A percentile compares a stretch with the other conserved stretches of the same genome.
Conservation (phyloP, 1,284 basidiomycete species). For the Leccinum griseonigrum region DNA sequence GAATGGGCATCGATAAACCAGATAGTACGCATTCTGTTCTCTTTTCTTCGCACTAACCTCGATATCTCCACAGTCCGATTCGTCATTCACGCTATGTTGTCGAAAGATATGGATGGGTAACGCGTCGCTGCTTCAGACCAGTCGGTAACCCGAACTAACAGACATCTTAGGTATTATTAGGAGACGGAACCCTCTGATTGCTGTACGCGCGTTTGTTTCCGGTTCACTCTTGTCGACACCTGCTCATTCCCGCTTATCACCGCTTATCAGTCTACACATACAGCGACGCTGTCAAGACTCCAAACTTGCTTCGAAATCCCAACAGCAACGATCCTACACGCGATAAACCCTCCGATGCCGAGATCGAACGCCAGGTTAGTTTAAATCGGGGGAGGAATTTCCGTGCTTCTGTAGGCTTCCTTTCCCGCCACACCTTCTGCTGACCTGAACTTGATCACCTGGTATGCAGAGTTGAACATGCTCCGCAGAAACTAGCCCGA, state of each 20-base stretch:
- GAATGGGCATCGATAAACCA: constrained; percentile 97
- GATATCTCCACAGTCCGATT: constrained; percentile 56
- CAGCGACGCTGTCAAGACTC: constrained; percentile 47
- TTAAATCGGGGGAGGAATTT: too few relatives aligned
- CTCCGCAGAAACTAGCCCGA: too few relatives aligned
- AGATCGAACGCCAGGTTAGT: constrained; percentile 53
- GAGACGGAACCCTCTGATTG: constrained; percentile 77
- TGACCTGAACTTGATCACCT: too few relatives aligned
- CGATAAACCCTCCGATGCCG: constrained; percentile 36
- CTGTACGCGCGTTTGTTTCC: constrained; percentile 33
- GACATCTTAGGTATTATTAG: constrained; percentile 61
- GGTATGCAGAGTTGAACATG: too few relatives aligned
- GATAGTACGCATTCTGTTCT: constrained; percentile 48
- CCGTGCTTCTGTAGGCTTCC: too few relatives aligned
- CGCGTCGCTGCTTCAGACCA: constrained; percentile 7
- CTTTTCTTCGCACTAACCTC: not conserved
- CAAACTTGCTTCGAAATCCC: constrained; percentile 54
- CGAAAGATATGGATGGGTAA: constrained; percentile 66
- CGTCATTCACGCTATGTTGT: constrained; percentile 77
- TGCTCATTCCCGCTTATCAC: not conserved
- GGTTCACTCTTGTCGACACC: not conserved
- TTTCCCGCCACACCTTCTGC: too few relatives aligned
- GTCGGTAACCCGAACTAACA: constrained; percentile 1
- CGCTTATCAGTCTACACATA: constrained; percentile 49
- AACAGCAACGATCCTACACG: constrained; percentile 32